Conservation (phyloP, 139 green algal species). For the Eudorina sp. region DNA sequence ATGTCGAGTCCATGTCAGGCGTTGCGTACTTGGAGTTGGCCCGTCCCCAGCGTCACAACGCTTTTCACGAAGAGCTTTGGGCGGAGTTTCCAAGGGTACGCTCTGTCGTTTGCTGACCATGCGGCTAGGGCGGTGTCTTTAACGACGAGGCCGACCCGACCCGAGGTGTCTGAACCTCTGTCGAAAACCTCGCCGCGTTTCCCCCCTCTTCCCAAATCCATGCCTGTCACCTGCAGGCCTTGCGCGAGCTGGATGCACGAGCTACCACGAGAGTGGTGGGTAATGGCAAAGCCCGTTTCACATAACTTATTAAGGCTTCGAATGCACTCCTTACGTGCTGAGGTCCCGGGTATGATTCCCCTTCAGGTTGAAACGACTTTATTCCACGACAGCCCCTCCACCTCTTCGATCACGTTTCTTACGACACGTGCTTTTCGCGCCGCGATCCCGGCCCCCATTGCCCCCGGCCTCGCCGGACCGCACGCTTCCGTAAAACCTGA, state of each 20-base stretch:
- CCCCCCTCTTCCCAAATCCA: neutral
- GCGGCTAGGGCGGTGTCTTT: neutral
- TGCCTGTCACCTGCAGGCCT: slow-evolving; percentile 9
- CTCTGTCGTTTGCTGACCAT: no score
- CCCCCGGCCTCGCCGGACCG: no score
- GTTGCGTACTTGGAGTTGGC: slow-evolving; percentile 23
- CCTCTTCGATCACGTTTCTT: neutral
- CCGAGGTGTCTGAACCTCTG: neutral
- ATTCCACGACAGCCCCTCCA: neutral
- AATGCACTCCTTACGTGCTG: neutral
- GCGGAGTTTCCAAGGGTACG: slow-evolving; percentile 25
- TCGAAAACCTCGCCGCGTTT: neutral
- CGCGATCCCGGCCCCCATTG: no score
- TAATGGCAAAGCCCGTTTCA: no score
- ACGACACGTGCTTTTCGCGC: neutral
- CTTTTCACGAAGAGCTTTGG: slow-evolving; percentile 37
- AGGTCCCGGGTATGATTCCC: neutral
- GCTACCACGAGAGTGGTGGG: slow-evolving; percentile 19
- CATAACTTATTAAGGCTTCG: no score
- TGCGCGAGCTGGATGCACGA: slow-evolving; percentile 1
- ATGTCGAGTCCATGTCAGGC: neutral
- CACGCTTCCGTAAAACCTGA: no score
- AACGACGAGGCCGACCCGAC: neutral
- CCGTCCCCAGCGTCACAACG: slow-evolving; percentile 2
- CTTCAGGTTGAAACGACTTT: neutral